Evolutionary conservation across 257 asterid species (phyloP).

Genomic region (Paulownia fortunei): DNA sequence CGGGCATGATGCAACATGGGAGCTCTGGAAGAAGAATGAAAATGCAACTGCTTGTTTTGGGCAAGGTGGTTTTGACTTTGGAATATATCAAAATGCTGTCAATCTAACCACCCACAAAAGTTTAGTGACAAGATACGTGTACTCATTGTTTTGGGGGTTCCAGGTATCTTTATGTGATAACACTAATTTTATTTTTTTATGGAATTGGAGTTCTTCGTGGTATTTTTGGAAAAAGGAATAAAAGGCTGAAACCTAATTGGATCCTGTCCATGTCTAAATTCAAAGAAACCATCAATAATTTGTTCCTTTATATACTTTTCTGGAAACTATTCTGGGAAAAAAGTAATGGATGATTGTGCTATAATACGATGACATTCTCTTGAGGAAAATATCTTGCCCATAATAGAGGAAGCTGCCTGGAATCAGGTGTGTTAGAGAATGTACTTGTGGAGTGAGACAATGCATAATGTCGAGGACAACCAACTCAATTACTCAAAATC

Average conservation of each 20-base stretch:
- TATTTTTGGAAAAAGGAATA: too few species aligned
- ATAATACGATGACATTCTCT: too few species aligned
- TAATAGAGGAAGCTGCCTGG: too few species aligned
- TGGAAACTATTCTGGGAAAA: too few species aligned
- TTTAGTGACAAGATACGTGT: conserved; percentile 61
- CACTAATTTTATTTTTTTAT: not conserved
- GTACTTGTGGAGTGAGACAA: too few species aligned
- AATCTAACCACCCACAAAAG: conserved; percentile 55
- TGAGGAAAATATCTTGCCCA: too few species aligned
- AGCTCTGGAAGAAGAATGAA: conserved; percentile 53
- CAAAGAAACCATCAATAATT: not conserved
- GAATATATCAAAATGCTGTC: conserved; percentile 72
- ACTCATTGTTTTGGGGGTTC: conserved; percentile 97
- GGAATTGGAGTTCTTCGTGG: not conserved
- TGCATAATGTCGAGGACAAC: too few species aligned
- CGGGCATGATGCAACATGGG: conserved; percentile 43
- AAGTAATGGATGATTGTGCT: too few species aligned
- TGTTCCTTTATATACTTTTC: not conserved
- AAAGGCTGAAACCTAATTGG: not conserved
- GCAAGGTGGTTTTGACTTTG: conserved; percentile 55
- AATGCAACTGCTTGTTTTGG: conserved; percentile 73
- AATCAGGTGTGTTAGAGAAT: too few species aligned
- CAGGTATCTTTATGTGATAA: conserved; percentile 62
- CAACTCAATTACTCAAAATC: too few species aligned
- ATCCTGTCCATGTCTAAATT: not conserved